Conservation (phyloP, 2,329 filamentous ascomycete species). For the Pyrenochaeta sp. region DNA sequence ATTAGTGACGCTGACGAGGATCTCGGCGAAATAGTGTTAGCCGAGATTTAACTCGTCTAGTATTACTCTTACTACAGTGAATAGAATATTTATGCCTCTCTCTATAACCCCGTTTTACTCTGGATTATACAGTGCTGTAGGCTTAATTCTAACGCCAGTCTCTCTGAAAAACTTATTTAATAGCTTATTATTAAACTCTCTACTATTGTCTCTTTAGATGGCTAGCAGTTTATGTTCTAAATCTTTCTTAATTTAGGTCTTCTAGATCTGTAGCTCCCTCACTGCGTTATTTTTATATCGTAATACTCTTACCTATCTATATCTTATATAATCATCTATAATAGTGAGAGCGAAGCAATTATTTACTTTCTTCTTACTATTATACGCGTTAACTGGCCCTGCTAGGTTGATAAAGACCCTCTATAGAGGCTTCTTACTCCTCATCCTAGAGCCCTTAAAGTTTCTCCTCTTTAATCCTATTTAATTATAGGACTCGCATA, state of each 20-base stretch:
- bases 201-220: not conserved
- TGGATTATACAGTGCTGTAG: slow-evolving; percentile 1
- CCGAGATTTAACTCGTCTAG: slow-evolving; percentile 4
- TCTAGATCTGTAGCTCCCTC: too few species aligned
- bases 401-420: not conserved
- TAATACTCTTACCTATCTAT: slow-evolving; percentile 2
- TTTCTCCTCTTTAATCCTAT: not conserved
- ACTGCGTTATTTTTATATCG: not conserved
- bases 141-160: not conserved
- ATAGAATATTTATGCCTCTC: not conserved
- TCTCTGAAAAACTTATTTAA: slow-evolving; percentile 2
- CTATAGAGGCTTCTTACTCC: too few species aligned
- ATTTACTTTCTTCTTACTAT: slow-evolving; percentile 3
- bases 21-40: slow-evolving; percentile 4
- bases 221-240: not conserved
- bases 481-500: too few species aligned
- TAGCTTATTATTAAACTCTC: slow-evolving; percentile 1
- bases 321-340: slow-evolving; percentile 2
- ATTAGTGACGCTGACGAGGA: not conserved
- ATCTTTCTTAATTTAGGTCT: too few species aligned
- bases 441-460: not conserved
- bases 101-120: not conserved
- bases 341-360: slow-evolving; percentile 3
- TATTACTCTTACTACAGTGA: slow-evolving; percentile 1
- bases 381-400: slow-evolving; percentile 1